phyloP scores from a whole-genome alignment of 2,329 filamentous ascomycete species.

The Myriosclerotinia duriaeana region DNA sequence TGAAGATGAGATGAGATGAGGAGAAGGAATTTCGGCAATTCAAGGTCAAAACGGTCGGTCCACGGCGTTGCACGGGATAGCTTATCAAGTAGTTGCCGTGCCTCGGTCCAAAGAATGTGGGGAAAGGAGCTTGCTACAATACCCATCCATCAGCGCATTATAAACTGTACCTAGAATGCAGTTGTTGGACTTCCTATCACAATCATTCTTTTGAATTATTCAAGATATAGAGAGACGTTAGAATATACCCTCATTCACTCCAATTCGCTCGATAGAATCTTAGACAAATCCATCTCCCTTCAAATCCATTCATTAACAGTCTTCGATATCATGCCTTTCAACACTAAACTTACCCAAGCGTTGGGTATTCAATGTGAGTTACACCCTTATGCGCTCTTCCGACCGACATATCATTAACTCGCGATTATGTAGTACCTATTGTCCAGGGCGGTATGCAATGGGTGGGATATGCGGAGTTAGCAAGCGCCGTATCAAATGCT shows the following conservation, averaged over 20 bases:
- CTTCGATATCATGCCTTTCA: conserved; percentile 42
- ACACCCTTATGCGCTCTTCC: conserved; percentile 10
- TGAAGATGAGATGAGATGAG: no score
- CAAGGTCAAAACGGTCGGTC: background rate
- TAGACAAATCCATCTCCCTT: background rate
- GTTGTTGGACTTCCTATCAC: background rate
- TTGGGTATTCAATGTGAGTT: conserved; percentile 45
- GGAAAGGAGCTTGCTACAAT: conserved; percentile 17
- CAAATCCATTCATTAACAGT: conserved; percentile 19
- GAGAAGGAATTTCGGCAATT: no score
- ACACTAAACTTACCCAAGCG: conserved; percentile 43
- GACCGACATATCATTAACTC: conserved; percentile 11
- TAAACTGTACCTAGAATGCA: background rate
- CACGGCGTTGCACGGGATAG: background rate
- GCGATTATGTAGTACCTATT: conserved; percentile 60
- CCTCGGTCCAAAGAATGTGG: conserved; percentile 23
- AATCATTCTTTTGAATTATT: conserved; percentile 11
- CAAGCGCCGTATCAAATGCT: conserved; percentile 75
- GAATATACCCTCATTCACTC: conserved; percentile 24
- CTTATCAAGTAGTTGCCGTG: conserved; percentile 13
- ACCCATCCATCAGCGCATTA: background rate
- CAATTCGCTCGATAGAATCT: background rate
- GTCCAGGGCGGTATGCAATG: conserved; percentile 88
- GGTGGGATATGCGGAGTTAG: conserved; percentile 78
- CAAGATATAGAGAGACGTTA: conserved; percentile 22